phyloP scores from a whole-genome alignment of 2,329 filamentous ascomycete genomes.

The Apiospora kogelbergensis region DNA sequence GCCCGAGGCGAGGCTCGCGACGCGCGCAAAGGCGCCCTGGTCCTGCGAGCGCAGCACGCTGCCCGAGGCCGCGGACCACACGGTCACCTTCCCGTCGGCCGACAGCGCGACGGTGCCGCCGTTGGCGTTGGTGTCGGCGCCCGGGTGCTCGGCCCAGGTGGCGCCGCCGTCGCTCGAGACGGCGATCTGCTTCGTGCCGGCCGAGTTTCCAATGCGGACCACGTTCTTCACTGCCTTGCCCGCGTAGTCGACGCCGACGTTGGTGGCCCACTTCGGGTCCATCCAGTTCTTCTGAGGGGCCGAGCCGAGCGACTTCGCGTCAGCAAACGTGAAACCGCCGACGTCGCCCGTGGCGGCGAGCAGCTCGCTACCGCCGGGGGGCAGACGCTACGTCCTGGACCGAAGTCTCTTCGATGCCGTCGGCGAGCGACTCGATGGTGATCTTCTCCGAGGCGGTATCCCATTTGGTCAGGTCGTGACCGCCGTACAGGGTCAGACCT shows the following conservation, averaged over 20 bases:
- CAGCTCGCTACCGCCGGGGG: constrained; percentile 50
- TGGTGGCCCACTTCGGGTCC: constrained; percentile 45
- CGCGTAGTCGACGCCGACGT: constrained; percentile 48
- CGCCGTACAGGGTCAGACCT: constrained; percentile 53
- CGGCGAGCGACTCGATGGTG: constrained; percentile 49
- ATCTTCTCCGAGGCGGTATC: constrained; percentile 46
- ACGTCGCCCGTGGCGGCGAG: constrained; percentile 52
- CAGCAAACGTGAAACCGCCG: constrained; percentile 50
- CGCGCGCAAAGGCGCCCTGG: constrained; percentile 41
- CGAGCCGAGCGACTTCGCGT: constrained; percentile 36
- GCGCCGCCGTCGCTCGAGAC: constrained; percentile 50
- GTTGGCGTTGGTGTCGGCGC: constrained; percentile 41
- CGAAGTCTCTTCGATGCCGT: constrained; percentile 55
- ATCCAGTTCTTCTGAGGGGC: constrained; percentile 46
- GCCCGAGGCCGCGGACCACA: constrained; percentile 44
- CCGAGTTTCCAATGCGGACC: constrained; percentile 49
- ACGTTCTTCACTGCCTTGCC: constrained; percentile 45
- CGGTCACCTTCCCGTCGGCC: constrained; percentile 48
- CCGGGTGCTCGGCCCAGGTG: constrained; percentile 48
- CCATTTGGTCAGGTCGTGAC: constrained; percentile 56
- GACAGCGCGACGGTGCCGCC: constrained; percentile 50
- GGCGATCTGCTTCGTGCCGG: constrained; percentile 45
- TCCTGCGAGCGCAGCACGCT: constrained; percentile 44
- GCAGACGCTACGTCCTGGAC: constrained; percentile 49
- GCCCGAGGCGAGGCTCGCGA: constrained; percentile 43